Evolutionary conservation across 768 basidiomycete species (phyloP), one percentile per base, ranked within the genome.

Genomic region (Tylopilus cervinicoccineus): DNA sequence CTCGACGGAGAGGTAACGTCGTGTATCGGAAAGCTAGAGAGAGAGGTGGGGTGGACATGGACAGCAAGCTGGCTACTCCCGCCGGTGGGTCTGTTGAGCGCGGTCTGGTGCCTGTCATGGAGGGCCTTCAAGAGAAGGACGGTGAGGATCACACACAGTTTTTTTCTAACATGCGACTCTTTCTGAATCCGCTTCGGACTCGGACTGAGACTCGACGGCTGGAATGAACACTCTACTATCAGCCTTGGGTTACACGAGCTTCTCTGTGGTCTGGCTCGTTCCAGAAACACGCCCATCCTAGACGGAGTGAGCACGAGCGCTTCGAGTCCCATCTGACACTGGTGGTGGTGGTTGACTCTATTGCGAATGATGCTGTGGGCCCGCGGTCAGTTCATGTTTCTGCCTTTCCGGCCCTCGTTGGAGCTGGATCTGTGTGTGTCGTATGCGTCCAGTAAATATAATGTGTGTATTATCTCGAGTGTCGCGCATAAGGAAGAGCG

Each of bases 281-380:
- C 17, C 43, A 45, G 45, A 43, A 6, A 72, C 4, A 72, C 55
- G 0, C 71, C 74, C 40, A 83, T 65, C 1, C 77, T 82, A 5
- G 81, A 76, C 1, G 84, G 81, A 3, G 81, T 80, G 22, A 85
- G 70, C 10, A 86, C 70, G 17, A 86, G 72, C 0, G 84, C 81
- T 61, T 86, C 75, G n/a, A n/a, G n/a, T 0, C 84, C 84, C 0
- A 84, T 85, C 84, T 84, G 45, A 45, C 34, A 49, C 20, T 6
- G n/a, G n/a, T n/a, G n/a, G n/a, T n/a, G n/a, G n/a, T n/a, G n/a
- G n/a, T n/a, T n/a, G n/a, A n/a, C n/a, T n/a, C n/a, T n/a, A n/a
- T n/a, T n/a, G n/a, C n/a, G n/a, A n/a, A n/a, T n/a, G n/a, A n/a
- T n/a, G n/a, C n/a, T n/a, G n/a, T n/a, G n/a, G n/a, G n/a, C n/a